Evolutionary conservation across 2,329 filamentous ascomycete species (phyloP), one percentile per base, ranked within the genome.

Genomic region (Ceratocystis cubensis): DNA sequence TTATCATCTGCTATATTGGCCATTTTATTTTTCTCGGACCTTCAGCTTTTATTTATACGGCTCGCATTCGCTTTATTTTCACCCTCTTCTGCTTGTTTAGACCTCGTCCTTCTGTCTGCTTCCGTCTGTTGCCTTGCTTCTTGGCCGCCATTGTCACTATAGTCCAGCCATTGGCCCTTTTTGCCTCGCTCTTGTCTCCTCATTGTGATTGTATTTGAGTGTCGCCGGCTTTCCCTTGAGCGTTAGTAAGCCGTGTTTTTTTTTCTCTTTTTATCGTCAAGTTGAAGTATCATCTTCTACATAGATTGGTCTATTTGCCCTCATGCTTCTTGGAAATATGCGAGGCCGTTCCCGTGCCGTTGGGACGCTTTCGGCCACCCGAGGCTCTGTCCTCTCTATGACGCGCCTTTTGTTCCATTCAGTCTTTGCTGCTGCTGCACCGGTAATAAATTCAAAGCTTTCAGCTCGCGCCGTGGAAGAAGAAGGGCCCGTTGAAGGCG

Each of bases 401-500:
- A 57, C 63, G 62, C 65, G 67, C 30, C 61, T 68, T 8, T n/a
- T 68, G 25, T 64, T 65, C 44, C 67, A 68, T 50, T 66, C 67
- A 1, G 61, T 66, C 3, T 79, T 77, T 10, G 81, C 78, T 48
- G 75, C 79, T 3, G 79, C 81, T 10, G 78, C 79, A 17, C 80
- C 81, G 1, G 66, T 82, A 48, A 69, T 71, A 15, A 65, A 66
- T n/a, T 66, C 53, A 13, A 66, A 53, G 8, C 45, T 67, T n/a
- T 33, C 48, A 13, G 67, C 70, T 44, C 69, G 70, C 44, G 74
- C 72, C 37, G 77, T 77, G 59, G 62, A 48, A 15, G 75, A 80
- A 75, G 78, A 77, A 45, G 79, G 81, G 69, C 79, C 84, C 65
- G 75, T 77, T 6, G 78, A 81, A 28, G 86, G 88, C 69, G 82